These are phyloP conservation scores for Globisporangium yorkense DNA, from an alignment of 352 stramenopile species.

Conservation along the genomic window DNA sequence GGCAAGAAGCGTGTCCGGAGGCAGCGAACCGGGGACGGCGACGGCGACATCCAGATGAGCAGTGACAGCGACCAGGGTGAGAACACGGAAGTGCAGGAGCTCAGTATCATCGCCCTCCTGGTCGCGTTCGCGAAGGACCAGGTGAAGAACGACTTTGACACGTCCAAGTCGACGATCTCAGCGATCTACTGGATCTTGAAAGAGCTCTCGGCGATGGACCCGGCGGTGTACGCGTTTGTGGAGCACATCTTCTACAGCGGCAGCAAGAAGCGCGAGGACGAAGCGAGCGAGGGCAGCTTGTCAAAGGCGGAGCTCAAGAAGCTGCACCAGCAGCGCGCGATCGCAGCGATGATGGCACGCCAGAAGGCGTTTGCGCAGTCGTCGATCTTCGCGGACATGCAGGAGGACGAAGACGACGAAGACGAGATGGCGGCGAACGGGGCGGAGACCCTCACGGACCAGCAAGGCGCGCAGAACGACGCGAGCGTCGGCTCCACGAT, in stretches of 20 bases:
- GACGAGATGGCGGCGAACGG: slow-evolving; percentile 20
- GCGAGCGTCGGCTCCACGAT: slow-evolving; percentile 22
- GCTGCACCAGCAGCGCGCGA: slow-evolving; percentile 73
- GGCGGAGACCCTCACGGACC: slow-evolving; percentile 12
- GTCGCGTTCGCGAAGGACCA: slow-evolving; percentile 59
- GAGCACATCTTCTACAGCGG: slow-evolving; percentile 58
- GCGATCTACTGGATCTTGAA: slow-evolving; percentile 81
- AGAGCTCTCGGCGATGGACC: slow-evolving; percentile 48
- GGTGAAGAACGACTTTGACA: slow-evolving; percentile 72
- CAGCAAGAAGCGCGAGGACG: slow-evolving; percentile 56
- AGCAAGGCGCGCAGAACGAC: neutral
- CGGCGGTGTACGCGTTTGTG: slow-evolving; percentile 41
- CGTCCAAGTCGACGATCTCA: slow-evolving; percentile 70
- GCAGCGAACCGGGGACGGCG: slow-evolving; percentile 29
- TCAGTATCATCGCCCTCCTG: slow-evolving; percentile 59
- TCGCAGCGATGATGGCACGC: slow-evolving; percentile 78
- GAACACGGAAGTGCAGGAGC: slow-evolving; percentile 42
- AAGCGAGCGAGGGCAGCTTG: slow-evolving; percentile 42
- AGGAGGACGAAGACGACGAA: slow-evolving; percentile 57
- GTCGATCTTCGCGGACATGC: slow-evolving; percentile 61
- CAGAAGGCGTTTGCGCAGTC: slow-evolving; percentile 76
- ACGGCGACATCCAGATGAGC: slow-evolving; percentile 60
- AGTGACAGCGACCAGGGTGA: slow-evolving; percentile 68
- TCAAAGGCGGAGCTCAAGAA: slow-evolving; percentile 74
- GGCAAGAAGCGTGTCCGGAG: slow-evolving; percentile 72